Conservation (phyloP, 129 eudicot genomes). For the Saussurea involucrata region DNA sequence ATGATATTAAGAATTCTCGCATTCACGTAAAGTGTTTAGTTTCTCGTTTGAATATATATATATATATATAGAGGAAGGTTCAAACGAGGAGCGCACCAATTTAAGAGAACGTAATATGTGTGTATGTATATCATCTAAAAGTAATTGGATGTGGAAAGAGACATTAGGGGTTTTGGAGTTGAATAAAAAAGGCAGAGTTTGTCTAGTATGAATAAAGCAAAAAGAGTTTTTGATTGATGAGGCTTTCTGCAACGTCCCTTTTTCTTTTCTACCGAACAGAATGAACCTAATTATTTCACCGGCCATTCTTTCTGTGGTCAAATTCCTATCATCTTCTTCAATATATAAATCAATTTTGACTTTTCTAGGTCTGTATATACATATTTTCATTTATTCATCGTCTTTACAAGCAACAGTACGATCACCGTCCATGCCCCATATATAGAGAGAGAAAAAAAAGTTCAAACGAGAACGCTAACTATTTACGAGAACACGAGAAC, state of each 20-base stretch:
- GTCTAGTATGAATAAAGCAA: conserved; percentile 20
- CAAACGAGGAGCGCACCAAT: too few relatives aligned
- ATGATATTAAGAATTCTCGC: too few relatives aligned
- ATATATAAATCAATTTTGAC: conserved; percentile 1
- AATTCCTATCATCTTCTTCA: conserved; percentile 14
- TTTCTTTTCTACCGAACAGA: neutral
- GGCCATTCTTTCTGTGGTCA: conserved; percentile 29
- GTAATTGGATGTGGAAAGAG: neutral
- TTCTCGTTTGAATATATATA: too few relatives aligned
- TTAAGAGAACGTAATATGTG: neutral
- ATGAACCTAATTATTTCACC: conserved; percentile 5
- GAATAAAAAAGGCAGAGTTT: conserved; percentile 20
- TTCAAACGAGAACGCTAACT: too few relatives aligned
- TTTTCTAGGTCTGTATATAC: neutral
- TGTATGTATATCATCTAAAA: neutral
- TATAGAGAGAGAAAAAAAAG: too few relatives aligned
- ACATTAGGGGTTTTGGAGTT: neutral
- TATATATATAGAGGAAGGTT: too few relatives aligned
- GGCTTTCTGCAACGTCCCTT: neutral
- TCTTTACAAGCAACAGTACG: neutral
- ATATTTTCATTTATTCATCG: neutral
- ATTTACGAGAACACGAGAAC: too few relatives aligned
- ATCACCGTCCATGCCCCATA: conserved; percentile 24
- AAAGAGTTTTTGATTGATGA: conserved; percentile 8
- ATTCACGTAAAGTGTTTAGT: too few relatives aligned